Evolutionary conservation across 306 rosid genomes (phyloP).

Genomic region (Lotus japonicus): DNA sequence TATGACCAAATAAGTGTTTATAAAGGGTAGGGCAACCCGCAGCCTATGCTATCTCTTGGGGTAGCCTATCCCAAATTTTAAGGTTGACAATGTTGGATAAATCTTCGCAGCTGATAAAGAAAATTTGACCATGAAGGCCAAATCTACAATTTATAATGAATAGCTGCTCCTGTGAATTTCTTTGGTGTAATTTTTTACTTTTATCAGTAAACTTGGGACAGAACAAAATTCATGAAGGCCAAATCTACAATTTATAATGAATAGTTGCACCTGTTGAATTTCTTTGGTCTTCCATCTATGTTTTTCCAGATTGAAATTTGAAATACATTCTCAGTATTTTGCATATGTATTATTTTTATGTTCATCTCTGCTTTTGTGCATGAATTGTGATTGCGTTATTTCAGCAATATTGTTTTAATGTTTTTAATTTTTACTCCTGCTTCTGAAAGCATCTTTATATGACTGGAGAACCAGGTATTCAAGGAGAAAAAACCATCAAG

Average conservation of each 20-base stretch:
- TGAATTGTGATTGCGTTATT: conserved; percentile 15
- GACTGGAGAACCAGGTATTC: conserved; percentile 49
- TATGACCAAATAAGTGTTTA: too few species aligned
- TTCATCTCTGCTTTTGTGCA: conserved; percentile 1
- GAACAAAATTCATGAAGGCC: not conserved
- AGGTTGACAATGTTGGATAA: not conserved
- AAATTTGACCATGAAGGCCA: not conserved
- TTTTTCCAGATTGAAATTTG: conserved; percentile 10
- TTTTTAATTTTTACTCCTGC: conserved; percentile 15
- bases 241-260: not conserved
- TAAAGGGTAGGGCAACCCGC: too few species aligned
- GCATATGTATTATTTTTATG: not conserved
- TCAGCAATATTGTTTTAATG: not conserved
- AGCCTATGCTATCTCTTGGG: too few species aligned
- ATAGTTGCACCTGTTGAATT: not conserved
- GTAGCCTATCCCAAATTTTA: not conserved
- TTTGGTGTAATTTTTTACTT: not conserved
- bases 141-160: not conserved
- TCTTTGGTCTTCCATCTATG: not conserved
- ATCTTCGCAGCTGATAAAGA: not conserved
- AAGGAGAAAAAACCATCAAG: conserved; percentile 93
- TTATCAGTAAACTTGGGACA: not conserved
- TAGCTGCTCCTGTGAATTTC: not conserved
- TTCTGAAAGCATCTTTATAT: conserved; percentile 13
- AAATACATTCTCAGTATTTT: not conserved